Evolutionary conservation across 164 flowering plant species (phyloP).

Genomic region (Berberis vulgaris): DNA sequence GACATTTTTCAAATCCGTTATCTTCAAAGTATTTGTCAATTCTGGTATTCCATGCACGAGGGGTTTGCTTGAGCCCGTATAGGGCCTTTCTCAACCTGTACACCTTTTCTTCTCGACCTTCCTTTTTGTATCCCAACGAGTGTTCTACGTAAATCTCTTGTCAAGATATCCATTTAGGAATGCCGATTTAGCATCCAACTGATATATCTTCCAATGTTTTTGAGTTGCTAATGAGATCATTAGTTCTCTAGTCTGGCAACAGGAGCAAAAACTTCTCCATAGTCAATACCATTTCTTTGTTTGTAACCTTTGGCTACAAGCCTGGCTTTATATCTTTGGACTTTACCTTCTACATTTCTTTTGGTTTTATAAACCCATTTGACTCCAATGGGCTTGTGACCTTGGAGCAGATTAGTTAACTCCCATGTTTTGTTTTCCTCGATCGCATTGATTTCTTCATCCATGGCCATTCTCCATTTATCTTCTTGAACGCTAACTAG

Average conservation of each 20-base stretch:
- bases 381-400: too few species aligned
- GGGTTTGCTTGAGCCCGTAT: neutral
- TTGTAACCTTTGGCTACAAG: conserved; percentile 4
- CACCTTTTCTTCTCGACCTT: neutral
- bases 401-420: too few species aligned
- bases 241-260: neutral
- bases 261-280: neutral
- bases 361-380: too few species aligned
- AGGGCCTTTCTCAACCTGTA: neutral
- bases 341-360: too few species aligned
- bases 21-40: neutral
- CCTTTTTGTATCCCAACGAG: neutral
- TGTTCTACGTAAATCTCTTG: neutral
- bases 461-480: too few species aligned
- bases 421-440: too few species aligned
- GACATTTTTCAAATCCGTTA: neutral
- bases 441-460: too few species aligned
- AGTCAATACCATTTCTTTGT: neutral
- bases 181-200: neutral
- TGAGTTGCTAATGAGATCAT: neutral
- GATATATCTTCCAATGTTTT: neutral
- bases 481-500: too few species aligned
- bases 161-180: neutral
- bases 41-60: conserved; percentile 3
- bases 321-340: neutral